Conservation (phyloP, 371 early-diverging fungal species). For the Encephalitozoon intestinalis region DNA sequence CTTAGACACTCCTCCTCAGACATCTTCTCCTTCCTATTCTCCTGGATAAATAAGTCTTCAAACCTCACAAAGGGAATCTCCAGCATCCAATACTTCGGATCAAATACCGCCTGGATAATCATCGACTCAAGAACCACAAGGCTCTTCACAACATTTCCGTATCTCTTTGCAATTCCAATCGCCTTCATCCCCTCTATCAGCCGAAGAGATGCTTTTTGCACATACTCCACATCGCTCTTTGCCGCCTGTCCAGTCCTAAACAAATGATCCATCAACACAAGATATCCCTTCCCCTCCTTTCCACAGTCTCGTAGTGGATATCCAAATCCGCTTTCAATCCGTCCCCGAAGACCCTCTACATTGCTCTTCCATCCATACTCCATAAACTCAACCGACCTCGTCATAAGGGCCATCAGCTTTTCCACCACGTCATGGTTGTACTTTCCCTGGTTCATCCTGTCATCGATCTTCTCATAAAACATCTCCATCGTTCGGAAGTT, state of each 20-base stretch:
- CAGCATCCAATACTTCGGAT: slow-evolving; percentile 47
- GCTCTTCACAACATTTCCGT: background rate
- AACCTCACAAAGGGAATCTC: slow-evolving; percentile 53
- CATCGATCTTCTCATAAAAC: slow-evolving; percentile 38
- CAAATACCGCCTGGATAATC: slow-evolving; percentile 54
- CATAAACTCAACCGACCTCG: slow-evolving; percentile 38
- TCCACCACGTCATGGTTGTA: background rate
- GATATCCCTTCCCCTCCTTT: slow-evolving; percentile 27
- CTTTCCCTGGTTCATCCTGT: background rate
- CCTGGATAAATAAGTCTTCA: slow-evolving; percentile 35
- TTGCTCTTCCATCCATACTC: slow-evolving; percentile 21
- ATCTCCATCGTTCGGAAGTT: slow-evolving; percentile 43
- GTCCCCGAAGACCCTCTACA: background rate
- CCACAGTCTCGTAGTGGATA: slow-evolving; percentile 27
- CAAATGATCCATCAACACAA: slow-evolving; percentile 35
- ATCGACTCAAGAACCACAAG: slow-evolving; percentile 47
- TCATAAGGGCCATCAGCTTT: slow-evolving; percentile 21
- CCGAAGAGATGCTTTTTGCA: background rate
- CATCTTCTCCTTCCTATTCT: slow-evolving; percentile 23
- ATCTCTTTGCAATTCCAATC: slow-evolving; percentile 28
- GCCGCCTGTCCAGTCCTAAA: slow-evolving; percentile 22
- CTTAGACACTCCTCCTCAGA: slow-evolving; percentile 8
- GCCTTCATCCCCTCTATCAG: slow-evolving; percentile 33
- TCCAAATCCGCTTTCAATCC: slow-evolving; percentile 40
- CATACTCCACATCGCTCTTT: slow-evolving; percentile 19